These are phyloP conservation scores for Angophora floribunda DNA, from an alignment of 345 rosid genomes.

Conservation along the genomic window DNA sequence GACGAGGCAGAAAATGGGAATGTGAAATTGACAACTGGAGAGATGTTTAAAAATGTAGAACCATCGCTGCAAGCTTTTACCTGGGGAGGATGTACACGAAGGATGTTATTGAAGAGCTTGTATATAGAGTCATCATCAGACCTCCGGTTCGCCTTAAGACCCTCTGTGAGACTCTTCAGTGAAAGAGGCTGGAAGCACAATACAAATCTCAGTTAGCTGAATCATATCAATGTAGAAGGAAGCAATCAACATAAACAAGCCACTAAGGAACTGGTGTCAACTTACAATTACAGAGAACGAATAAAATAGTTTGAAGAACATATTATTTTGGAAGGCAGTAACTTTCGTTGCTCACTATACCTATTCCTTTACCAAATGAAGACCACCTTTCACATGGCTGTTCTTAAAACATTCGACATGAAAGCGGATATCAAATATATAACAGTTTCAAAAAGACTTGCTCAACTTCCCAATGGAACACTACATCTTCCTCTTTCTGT, in stretches of 20 bases:
- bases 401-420: neutral
- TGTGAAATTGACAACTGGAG: neutral
- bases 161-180: constrained; percentile 81
- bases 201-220: neutral
- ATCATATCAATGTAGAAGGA: neutral
- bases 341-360: neutral
- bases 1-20: neutral
- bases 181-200: constrained; percentile 67
- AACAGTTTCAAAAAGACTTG: neutral
- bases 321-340: neutral
- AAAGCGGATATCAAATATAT: neutral
- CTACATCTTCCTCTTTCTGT: neutral
- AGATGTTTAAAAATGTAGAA: neutral
- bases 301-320: neutral
- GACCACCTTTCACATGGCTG: neutral
- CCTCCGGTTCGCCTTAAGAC: constrained; percentile 48
- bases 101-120: constrained; percentile 76
- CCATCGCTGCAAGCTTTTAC: constrained; percentile 14
- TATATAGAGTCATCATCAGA: constrained; percentile 56
- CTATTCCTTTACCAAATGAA: neutral
- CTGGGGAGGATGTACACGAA: constrained; percentile 68
- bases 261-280: neutral
- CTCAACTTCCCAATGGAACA: neutral
- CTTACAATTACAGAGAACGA: neutral
- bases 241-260: neutral